phyloP scores from a whole-genome alignment of 2,329 filamentous ascomycete genomes.

The Cytospora piceicola region DNA sequence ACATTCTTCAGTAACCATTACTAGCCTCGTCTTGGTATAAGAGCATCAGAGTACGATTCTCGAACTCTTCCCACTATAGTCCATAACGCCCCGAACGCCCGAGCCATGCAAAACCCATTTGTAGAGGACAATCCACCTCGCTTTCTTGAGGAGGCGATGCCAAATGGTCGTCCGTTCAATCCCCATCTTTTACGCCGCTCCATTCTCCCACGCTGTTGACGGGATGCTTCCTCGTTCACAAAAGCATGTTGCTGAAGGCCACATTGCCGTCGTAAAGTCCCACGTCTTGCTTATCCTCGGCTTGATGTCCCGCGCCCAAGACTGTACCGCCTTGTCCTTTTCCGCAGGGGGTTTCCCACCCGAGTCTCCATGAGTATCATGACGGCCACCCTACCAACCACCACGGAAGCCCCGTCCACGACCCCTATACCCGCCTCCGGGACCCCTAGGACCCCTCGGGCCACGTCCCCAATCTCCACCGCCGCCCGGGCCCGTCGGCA shows the following conservation, averaged over 20 bases:
- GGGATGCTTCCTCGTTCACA: background rate
- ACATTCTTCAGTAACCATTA: background rate
- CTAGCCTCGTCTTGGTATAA: background rate
- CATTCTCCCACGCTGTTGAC: background rate
- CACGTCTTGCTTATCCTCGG: background rate
- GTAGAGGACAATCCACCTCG: background rate
- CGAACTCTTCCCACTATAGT: background rate
- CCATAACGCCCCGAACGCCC: conserved; percentile 24
- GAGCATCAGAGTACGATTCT: background rate
- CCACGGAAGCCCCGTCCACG: conserved; percentile 51
- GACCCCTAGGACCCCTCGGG: conserved; percentile 55
- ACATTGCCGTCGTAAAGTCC: background rate
- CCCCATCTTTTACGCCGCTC: background rate
- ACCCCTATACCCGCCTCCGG: conserved; percentile 48
- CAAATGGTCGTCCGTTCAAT: background rate
- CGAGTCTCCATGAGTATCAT: background rate
- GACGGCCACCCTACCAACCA: conserved; percentile 45
- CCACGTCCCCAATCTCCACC: conserved; percentile 49
- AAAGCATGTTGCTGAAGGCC: background rate
- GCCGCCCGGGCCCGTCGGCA: conserved; percentile 46
- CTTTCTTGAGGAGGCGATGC: background rate
- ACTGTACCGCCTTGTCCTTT: background rate
- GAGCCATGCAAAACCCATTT: conserved; percentile 3
- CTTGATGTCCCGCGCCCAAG: background rate
- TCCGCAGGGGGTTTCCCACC: background rate